phyloP scores from a whole-genome alignment of 2,329 filamentous ascomycete species.

The Chaetoscypha palmicola region DNA sequence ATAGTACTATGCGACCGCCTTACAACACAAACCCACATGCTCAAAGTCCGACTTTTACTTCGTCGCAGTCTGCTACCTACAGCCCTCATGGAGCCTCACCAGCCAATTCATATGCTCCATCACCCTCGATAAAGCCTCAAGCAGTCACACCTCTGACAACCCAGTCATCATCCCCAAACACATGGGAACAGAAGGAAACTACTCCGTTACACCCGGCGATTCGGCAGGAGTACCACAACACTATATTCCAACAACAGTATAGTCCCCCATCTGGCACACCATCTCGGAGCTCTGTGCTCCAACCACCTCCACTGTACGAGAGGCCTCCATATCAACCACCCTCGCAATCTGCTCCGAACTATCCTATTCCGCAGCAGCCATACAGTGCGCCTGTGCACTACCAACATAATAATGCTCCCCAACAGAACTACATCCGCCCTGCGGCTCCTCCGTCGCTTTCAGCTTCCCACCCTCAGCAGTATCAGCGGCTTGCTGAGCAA shows the following conservation, averaged over 20 bases:
- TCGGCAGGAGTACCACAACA: conserved; percentile 28
- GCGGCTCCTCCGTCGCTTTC: neutral
- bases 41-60: conserved; percentile 4
- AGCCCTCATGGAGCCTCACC: conserved; percentile 5
- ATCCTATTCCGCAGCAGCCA: neutral
- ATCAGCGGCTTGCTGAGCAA: conserved; percentile 1
- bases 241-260: conserved; percentile 23
- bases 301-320: conserved; percentile 20
- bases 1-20: conserved; percentile 9
- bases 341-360: neutral
- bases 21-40: conserved; percentile 8
- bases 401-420: neutral
- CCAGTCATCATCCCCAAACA: conserved; percentile 8
- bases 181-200: conserved; percentile 26
- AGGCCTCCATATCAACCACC: conserved; percentile 13
- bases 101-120: conserved; percentile 7
- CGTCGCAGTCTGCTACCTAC: neutral
- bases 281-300: conserved; percentile 13
- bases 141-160: conserved; percentile 7
- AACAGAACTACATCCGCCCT: neutral
- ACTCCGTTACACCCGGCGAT: conserved; percentile 34
- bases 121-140: conserved; percentile 10
- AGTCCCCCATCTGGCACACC: conserved; percentile 14
- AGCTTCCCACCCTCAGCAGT: conserved; percentile 8
- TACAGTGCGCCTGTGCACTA: neutral